Percentiles rank a stretch among this genome's conserved stretches.
Evolutionary conservation across 2,329 filamentous ascomycete genomes (phyloP).

Genomic region (Tolypocladium ovalisporum): DNA sequence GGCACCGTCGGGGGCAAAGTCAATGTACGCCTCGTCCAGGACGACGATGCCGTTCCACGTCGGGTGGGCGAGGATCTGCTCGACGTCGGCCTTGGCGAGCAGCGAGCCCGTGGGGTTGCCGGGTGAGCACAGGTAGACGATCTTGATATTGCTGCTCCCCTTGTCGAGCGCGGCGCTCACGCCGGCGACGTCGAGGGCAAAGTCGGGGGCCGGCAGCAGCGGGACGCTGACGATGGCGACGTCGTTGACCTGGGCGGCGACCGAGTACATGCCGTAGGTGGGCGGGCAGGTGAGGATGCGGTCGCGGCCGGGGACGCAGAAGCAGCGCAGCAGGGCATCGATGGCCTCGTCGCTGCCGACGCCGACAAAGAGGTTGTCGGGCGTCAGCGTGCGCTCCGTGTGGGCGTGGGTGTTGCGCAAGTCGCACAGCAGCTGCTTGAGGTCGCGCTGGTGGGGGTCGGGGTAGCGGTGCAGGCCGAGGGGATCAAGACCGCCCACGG

Average conservation of each 20-base stretch:
- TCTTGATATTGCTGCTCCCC: conserved; percentile 54
- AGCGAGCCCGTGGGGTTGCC: conserved; percentile 86
- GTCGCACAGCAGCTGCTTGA: conserved; percentile 80
- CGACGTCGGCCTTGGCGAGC: conserved; percentile 65
- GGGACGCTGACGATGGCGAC: conserved; percentile 79
- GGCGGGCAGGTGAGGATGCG: conserved; percentile 91
- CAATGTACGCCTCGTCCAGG: conserved; percentile 90
- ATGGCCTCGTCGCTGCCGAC: conserved; percentile 96
- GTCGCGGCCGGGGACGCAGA: conserved; percentile 79
- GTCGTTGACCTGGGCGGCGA: conserved; percentile 92
- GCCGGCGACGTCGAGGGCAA: conserved; percentile 60
- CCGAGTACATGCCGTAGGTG: conserved; percentile 97
- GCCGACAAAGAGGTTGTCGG: conserved; percentile 84
- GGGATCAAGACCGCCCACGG: conserved; percentile 50
- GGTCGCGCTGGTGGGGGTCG: conserved; percentile 80
- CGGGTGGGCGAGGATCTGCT: conserved; percentile 66
- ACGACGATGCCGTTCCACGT: conserved; percentile 94
- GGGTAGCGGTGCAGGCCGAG: conserved; percentile 86
- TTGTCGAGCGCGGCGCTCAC: conserved; percentile 55
- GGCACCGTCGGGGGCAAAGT: conserved; percentile 68
- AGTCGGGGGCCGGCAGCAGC: conserved; percentile 58
- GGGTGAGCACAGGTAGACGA: conserved; percentile 87
- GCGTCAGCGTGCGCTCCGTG: conserved; percentile 60
- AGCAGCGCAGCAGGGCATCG: conserved; percentile 84
- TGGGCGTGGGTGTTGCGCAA: conserved; percentile 80